These are phyloP conservation scores for Akanthomyces dipterigenus DNA, from an alignment of 2,329 filamentous ascomycete species.

Conservation along the genomic window DNA sequence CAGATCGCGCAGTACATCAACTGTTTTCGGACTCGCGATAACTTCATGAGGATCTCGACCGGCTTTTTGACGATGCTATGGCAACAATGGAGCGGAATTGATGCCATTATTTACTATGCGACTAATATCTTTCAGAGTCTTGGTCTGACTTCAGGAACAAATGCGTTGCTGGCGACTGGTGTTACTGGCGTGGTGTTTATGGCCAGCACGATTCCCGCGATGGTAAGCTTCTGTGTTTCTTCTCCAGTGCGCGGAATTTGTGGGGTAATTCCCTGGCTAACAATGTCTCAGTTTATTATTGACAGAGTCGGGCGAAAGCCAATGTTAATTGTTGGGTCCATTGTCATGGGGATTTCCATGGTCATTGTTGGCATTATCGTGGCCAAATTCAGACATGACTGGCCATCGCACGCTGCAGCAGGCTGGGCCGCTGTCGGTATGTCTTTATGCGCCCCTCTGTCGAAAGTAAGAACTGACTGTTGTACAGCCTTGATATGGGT, in stretches of 20 bases:
- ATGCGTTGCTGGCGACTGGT: constrained; percentile 58
- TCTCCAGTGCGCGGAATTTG: background rate
- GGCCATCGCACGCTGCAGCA: constrained; percentile 27
- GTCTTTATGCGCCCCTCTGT: too few species aligned
- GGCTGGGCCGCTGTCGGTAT: constrained; percentile 31
- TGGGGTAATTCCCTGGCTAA: background rate
- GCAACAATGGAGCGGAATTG: constrained; percentile 36
- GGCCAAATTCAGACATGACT: constrained; percentile 30
- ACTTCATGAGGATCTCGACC: constrained; percentile 57
- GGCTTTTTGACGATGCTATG: constrained; percentile 58
- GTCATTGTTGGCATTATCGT: constrained; percentile 35
- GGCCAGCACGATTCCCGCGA: constrained; percentile 26
- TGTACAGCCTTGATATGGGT: constrained; percentile 27
- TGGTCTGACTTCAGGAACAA: constrained; percentile 53
- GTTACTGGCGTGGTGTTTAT: constrained; percentile 67
- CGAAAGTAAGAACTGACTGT: background rate
- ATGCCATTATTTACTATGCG: constrained; percentile 39
- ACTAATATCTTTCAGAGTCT: constrained; percentile 58
- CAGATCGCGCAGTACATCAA: constrained; percentile 41
- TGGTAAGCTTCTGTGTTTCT: constrained; percentile 15
- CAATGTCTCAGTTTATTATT: constrained; percentile 23
- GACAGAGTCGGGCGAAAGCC: constrained; percentile 36
- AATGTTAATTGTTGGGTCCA: constrained; percentile 29
- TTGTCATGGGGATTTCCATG: constrained; percentile 32
- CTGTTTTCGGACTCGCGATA: constrained; percentile 34